Conservation (phyloP, 1,284 basidiomycete genomes). For the Microbotryomycetes sp. region DNA sequence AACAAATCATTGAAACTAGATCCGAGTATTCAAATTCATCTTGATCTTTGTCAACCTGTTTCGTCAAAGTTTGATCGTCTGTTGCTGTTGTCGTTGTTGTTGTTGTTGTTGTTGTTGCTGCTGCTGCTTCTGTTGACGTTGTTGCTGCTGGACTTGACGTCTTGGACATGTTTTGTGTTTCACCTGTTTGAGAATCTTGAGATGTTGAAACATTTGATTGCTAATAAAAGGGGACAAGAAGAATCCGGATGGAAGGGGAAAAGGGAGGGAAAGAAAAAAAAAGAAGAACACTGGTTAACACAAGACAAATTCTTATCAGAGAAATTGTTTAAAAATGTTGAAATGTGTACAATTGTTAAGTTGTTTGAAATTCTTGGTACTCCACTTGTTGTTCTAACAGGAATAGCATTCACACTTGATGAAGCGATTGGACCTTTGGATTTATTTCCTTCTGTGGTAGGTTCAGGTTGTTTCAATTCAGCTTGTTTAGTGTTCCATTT, state of each 20-base stretch:
- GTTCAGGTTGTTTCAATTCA: constrained; percentile 52
- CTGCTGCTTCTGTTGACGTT: constrained; percentile 18
- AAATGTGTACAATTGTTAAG: no score
- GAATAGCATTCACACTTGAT: neutral
- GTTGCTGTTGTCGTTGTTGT: constrained; percentile 44
- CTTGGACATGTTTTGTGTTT: neutral
- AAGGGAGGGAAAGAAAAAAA: no score
- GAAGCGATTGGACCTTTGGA: neutral
- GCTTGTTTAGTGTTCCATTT: constrained; percentile 93
- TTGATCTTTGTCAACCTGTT: no score
- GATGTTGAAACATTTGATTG: constrained; percentile 16
- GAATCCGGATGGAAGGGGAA: no score
- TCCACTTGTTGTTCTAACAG: neutral
- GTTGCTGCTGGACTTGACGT: neutral
- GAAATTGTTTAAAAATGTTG: no score
- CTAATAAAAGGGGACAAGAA: constrained; percentile 9
- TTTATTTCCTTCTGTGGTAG: neutral
- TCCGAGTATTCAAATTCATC: constrained; percentile 59
- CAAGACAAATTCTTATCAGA: no score
- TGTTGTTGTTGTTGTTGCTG: constrained; percentile 42
- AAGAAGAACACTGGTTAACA: no score
- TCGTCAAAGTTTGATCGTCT: no score
- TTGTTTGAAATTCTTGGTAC: no score
- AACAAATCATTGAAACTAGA: constrained; percentile 61
- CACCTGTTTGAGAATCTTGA: constrained; percentile 35